Base-by-base conservation (phyloP, 2,329 filamentous ascomycete genomes). In the Drechslerella dactyloides region DNA sequence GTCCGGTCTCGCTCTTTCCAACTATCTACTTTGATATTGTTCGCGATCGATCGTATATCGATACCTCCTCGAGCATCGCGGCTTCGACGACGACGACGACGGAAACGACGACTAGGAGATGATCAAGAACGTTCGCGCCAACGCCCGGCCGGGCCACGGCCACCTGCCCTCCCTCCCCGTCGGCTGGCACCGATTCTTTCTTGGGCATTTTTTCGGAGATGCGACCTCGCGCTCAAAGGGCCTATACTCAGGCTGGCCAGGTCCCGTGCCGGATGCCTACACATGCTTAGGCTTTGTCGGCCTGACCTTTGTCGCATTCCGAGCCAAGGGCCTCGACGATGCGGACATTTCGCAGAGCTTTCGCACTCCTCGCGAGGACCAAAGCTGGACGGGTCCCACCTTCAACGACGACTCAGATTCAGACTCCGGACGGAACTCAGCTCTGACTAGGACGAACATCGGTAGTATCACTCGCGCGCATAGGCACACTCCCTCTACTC, bases 121-220 rank as follows among this genome's bases (percentile, higher is more conserved):
- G 13, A 42, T 42, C 37, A 48, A 6, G 17, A 48, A 19, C 17
- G 21, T 19, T 10, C 15, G 3, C 19, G 21, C 44, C 6, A 11
- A 5, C 17, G 19, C 44, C 17, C 15, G 44, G 44, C 44, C 44
- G n/a, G 44, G 44, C 19, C 17, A 19, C 46, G 54, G 66, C 59
- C 64, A 57, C 56, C 51, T 53, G 53, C 58, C 65, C 58, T 69
- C 65, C 23, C 68, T 72, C 44, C 68, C 68, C 51, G 24, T 61
- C 56, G 68, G 68, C 68, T 72, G 68, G 68, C 68, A 72, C 60
- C 68, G 60, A 65, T 59, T 51, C 40, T 72, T 72, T 35, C 60
- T 72, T 17, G 42, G 30, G 50, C 57, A 56, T 30, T 72, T 72
- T 44, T 72, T 72, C 42, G 60, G 68, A 30, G 44, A 57, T 17